phyloP scores from a whole-genome alignment of 2,329 filamentous ascomycete species.

The Orbilia blumenaviensis region DNA sequence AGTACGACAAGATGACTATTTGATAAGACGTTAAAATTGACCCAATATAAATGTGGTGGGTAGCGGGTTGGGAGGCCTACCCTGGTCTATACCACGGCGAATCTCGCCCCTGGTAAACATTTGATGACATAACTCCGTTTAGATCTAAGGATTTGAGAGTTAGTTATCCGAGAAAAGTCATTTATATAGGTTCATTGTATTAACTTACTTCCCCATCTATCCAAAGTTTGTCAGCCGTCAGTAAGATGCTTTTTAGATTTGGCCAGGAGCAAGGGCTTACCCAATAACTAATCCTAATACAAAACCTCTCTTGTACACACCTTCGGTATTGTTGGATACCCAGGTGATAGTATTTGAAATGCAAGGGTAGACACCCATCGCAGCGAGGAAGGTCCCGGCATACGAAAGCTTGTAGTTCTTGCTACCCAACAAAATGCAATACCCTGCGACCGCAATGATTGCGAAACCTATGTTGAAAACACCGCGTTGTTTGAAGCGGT shows the following conservation, averaged over 20 bases:
- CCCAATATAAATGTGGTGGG: not conserved
- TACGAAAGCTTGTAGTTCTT: slow-evolving; percentile 76
- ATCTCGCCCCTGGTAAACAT: slow-evolving; percentile 42
- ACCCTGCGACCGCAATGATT: slow-evolving; percentile 77
- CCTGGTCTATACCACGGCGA: slow-evolving; percentile 49
- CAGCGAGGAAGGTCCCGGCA: slow-evolving; percentile 82
- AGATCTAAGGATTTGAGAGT: slow-evolving; percentile 76
- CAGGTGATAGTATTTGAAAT: slow-evolving; percentile 89
- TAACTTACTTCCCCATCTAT: slow-evolving; percentile 44
- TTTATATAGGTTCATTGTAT: not conserved
- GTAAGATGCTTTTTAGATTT: not conserved
- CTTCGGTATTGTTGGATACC: slow-evolving; percentile 87
- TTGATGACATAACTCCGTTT: slow-evolving; percentile 78
- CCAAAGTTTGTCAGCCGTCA: not conserved
- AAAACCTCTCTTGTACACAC: slow-evolving; percentile 89
- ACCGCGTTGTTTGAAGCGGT: slow-evolving; percentile 76
- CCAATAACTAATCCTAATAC: slow-evolving; percentile 86
- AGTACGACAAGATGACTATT: slow-evolving; percentile 76
- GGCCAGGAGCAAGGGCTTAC: slow-evolving; percentile 49
- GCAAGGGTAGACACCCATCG: slow-evolving; percentile 86
- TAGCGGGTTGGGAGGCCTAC: not conserved
- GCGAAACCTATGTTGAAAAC: slow-evolving; percentile 80
- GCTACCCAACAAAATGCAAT: slow-evolving; percentile 78
- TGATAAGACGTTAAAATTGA: slow-evolving; percentile 57
- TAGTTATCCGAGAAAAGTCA: not conserved